Evolutionary conservation across 495 filamentous ascomycete genomes (phyloP), one percentile per base, ranked within the genome.

Genomic region (Penicillium verhagenii): DNA sequence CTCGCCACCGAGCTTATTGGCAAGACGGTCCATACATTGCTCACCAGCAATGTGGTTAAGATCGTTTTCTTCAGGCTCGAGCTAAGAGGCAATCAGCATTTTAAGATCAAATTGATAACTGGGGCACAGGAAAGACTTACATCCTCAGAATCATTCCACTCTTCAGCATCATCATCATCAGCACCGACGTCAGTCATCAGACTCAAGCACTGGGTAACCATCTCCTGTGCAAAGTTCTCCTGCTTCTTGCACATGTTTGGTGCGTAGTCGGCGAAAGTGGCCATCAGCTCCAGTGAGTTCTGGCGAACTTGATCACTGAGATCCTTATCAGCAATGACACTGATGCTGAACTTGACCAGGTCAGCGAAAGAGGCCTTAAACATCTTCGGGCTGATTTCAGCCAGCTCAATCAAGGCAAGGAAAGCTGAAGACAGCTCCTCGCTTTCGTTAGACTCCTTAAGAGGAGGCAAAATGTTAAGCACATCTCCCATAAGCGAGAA

Each of bases 131-230:
- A 40, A n/a, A 73, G 77, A 77, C 88, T 66, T 71, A 91, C 87
- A 78, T 99, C 95, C 61, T 99, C 94, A 25, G 89, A 88, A 5
- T 82, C 80, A 59, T 96, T 89, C 95, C 95, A 99, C 60, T 97
- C 95, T 11, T 82, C 76, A 6, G 93, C 95, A 79, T 97, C 89
- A 28, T 99, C 93, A 58, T 99, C 95, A 56, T 97, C 95, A 48
- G 83, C 78, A 31, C 93, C 95, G 56, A 99, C 86, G 70, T 99
- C 95, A n/a, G 95, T 99, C 95, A 99, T 97, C 63, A 99, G 72
- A 59, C 94, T 97, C 58, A 99, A 76, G 67, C 95, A 99, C 72
- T 99, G 95, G 0, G 92, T 97, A 60, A 99, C 92, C 95, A 99
- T 99, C 57, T 96, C 90, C 47, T 79, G 82, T 7, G 92, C 93